Conservation (phyloP, 2,329 filamentous ascomycete genomes). For the Didymosphaeria variabile region DNA sequence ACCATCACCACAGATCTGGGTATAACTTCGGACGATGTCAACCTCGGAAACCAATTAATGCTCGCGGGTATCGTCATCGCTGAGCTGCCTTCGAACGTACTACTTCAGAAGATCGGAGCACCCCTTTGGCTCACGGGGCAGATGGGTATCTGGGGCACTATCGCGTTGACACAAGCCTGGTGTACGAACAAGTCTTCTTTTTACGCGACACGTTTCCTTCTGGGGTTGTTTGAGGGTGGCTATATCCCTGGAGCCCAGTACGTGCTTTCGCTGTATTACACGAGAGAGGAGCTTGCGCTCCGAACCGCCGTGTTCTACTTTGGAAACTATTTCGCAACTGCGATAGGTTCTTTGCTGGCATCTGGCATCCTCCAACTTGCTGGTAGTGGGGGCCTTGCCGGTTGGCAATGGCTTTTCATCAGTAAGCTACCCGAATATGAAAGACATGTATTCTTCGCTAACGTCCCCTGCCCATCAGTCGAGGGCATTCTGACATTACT, state of each 20-base stretch:
- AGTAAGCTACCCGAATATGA: no score
- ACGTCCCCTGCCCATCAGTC: no score
- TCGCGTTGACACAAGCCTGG: conserved; percentile 77
- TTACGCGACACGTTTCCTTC: conserved; percentile 48
- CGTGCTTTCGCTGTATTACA: conserved; percentile 78
- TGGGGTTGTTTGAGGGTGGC: conserved; percentile 53
- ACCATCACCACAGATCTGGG: conserved; percentile 36
- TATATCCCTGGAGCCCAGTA: conserved; percentile 69
- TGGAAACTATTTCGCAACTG: neutral
- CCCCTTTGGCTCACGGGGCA: conserved; percentile 52
- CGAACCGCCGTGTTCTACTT: conserved; percentile 52
- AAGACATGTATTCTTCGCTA: no score
- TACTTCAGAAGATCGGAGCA: conserved; percentile 48
- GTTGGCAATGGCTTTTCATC: no score
- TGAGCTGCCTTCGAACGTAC: conserved; percentile 53
- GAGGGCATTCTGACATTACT: no score
- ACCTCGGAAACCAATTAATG: conserved; percentile 62
- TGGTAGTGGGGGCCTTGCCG: no score
- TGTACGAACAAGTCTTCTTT: conserved; percentile 58
- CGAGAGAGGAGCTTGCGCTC: conserved; percentile 52
- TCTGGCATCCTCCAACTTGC: neutral
- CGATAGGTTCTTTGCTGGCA: neutral
- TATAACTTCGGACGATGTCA: conserved; percentile 38
- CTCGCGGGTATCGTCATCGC: conserved; percentile 78
- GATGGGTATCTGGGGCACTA: conserved; percentile 58